These are phyloP conservation scores for Pezicula rhizophila DNA, from an alignment of 2,329 filamentous ascomycete species.

Conservation along the genomic window DNA sequence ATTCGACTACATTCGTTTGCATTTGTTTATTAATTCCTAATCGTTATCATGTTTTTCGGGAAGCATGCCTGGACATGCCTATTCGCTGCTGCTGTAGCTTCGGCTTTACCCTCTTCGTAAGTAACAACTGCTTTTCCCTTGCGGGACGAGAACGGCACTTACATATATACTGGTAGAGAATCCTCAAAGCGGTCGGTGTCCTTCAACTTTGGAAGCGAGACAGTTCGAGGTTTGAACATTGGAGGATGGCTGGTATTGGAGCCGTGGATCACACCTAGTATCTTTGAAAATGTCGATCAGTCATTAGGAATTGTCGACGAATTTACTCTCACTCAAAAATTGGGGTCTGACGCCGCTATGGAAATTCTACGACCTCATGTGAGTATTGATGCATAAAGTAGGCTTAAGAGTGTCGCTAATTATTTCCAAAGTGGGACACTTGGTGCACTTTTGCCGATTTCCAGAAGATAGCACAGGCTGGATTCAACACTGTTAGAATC, in stretches of 20 bases:
- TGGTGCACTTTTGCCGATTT: constrained; percentile 40
- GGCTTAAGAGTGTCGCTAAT: constrained; percentile 2
- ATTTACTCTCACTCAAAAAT: constrained; percentile 31
- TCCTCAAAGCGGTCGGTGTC: constrained; percentile 24
- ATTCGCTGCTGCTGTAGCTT: constrained; percentile 6
- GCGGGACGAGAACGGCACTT: background rate
- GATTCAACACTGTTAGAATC: constrained; percentile 54
- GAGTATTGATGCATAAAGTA: constrained; percentile 24
- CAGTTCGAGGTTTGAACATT: constrained; percentile 36
- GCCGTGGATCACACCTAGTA: constrained; percentile 51
- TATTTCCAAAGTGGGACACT: constrained; percentile 20
- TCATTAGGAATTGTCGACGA: constrained; percentile 28
- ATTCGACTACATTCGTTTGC: background rate
- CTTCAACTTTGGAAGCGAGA: constrained; percentile 43
- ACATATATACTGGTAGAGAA: constrained; percentile 2
- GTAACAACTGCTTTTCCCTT: background rate
- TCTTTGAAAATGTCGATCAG: constrained; percentile 36
- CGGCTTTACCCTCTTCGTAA: constrained; percentile 6
- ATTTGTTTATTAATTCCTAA: constrained; percentile 3
- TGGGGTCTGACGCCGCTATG: constrained; percentile 40
- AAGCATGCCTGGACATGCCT: constrained; percentile 10
- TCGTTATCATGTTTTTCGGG: constrained; percentile 12
- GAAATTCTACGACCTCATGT: constrained; percentile 46
- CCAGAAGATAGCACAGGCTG: constrained; percentile 46
- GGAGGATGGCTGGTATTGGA: constrained; percentile 31